Evolutionary conservation across 169 alveolate genomes (phyloP).

Genomic region (Babesia caballi): DNA sequence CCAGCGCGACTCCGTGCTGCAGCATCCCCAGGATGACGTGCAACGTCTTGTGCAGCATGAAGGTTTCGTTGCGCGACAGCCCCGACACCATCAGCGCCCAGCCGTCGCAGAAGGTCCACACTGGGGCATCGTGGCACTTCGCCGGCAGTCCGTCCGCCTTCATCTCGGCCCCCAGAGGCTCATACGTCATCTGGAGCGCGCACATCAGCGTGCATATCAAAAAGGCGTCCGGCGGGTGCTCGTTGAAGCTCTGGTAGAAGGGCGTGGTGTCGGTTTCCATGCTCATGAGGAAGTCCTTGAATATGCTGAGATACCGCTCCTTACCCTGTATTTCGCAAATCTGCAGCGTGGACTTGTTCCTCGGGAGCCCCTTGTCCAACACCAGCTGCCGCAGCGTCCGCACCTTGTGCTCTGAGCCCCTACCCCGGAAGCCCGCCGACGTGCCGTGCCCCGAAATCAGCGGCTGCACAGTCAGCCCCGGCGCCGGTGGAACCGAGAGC

Average conservation of each 20-base stretch:
- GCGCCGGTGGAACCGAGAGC: neutral
- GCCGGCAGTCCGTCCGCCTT: conserved; percentile 42
- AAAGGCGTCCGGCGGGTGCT: conserved; percentile 60
- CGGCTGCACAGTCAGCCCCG: conserved; percentile 10
- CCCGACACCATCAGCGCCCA: conserved; percentile 53
- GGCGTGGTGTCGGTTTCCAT: conserved; percentile 30
- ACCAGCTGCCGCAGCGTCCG: conserved; percentile 29
- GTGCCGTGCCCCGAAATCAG: neutral
- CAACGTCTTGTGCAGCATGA: conserved; percentile 60
- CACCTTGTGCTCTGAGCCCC: neutral
- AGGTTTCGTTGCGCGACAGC: conserved; percentile 34
- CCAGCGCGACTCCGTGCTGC: conserved; percentile 27
- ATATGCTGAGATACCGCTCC: conserved; percentile 29
- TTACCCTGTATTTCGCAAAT: conserved; percentile 33
- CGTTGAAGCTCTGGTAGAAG: conserved; percentile 47
- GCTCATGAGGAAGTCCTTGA: conserved; percentile 39
- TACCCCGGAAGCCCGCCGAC: neutral
- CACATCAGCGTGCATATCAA: conserved; percentile 40
- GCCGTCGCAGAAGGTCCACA: conserved; percentile 27
- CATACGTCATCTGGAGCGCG: conserved; percentile 45
- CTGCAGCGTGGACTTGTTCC: conserved; percentile 44
- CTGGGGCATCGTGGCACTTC: conserved; percentile 35
- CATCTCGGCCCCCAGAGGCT: conserved; percentile 28
- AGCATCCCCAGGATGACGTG: conserved; percentile 48
- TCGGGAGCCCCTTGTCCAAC: conserved; percentile 8